Percentiles rank a stretch among this genome's conserved stretches.
These are phyloP conservation scores for Malus asiatica DNA, from an alignment of 306 rosid genomes.

Conservation along the genomic window DNA sequence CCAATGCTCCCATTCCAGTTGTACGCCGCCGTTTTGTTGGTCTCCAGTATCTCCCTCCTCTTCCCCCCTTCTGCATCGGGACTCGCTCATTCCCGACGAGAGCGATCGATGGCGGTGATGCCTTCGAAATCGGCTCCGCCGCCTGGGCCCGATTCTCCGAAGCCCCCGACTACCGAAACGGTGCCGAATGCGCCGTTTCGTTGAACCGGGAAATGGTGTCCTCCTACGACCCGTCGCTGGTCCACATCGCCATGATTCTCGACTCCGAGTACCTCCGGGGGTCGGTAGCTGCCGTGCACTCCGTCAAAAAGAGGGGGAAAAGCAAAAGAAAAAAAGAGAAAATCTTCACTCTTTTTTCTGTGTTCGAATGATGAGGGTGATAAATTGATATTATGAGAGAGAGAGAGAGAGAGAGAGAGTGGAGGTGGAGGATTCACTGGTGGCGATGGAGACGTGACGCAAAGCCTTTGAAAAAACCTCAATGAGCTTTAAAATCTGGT, in stretches of 20 bases:
- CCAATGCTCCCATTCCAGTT: slow-evolving; percentile 31
- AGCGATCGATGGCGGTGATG: background rate
- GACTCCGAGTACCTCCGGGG: slow-evolving; percentile 59
- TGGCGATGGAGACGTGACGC: too few relatives aligned
- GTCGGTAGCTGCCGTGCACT: background rate
- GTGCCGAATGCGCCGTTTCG: slow-evolving; percentile 52
- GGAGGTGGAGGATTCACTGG: too few relatives aligned
- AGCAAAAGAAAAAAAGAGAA: too few relatives aligned
- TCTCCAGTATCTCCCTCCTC: slow-evolving; percentile 19
- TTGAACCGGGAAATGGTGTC: slow-evolving; percentile 3
- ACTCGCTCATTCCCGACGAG: slow-evolving; percentile 53
- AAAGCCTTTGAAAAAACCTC: too few relatives aligned
- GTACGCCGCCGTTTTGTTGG: slow-evolving; percentile 28
- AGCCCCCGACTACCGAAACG: slow-evolving; percentile 88
- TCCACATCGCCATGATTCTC: slow-evolving; percentile 85
- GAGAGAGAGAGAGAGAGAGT: too few relatives aligned
- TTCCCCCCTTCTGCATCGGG: slow-evolving; percentile 44
- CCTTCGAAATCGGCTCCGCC: background rate
- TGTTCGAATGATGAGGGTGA: too few relatives aligned
- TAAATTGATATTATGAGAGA: too few relatives aligned
- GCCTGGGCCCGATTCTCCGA: slow-evolving; percentile 37
- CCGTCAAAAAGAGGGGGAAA: too few relatives aligned
- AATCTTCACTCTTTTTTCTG: too few relatives aligned
- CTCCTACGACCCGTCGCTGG: slow-evolving; percentile 60
- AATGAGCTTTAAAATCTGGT: too few relatives aligned